Conservation (phyloP, 164 flowering plant species). For the Cinnamomum chago region DNA sequence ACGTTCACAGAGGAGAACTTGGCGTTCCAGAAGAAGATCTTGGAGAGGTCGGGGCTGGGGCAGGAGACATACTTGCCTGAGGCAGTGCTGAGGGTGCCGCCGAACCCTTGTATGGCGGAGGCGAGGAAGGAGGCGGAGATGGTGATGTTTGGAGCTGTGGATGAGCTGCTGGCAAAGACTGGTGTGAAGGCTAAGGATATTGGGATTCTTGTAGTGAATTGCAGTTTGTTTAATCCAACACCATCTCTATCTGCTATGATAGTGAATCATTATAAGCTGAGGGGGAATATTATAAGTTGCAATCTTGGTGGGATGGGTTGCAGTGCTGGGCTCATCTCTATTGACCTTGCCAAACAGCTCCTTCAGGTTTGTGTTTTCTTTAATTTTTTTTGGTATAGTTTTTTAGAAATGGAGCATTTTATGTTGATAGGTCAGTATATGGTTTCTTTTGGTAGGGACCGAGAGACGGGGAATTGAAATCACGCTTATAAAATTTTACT, state of each 20-base stretch:
- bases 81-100: constrained; percentile 47
- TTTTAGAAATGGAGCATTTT: too few relatives aligned
- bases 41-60: constrained; percentile 73
- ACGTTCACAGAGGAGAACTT: constrained; percentile 51
- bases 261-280: constrained; percentile 72
- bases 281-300: constrained; percentile 63
- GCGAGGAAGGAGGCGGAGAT: constrained; percentile 75
- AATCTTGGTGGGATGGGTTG: constrained; percentile 94
- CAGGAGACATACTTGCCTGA: constrained; percentile 65
- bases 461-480: too few relatives aligned
- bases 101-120: constrained; percentile 67
- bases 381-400: background rate
- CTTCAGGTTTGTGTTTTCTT: constrained; percentile 45
- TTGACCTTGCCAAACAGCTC: constrained; percentile 79
- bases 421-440: too few relatives aligned
- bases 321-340: constrained; percentile 82
- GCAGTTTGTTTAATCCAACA: constrained; percentile 73
- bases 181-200: constrained; percentile 73
- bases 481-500: too few relatives aligned
- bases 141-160: constrained; percentile 80
- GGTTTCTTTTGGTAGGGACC: too few relatives aligned
- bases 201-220: constrained; percentile 72
- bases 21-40: constrained; percentile 58
- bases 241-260: constrained; percentile 78
- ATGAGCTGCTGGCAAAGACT: constrained; percentile 56